Percentiles rank a stretch among this genome's conserved stretches.
phyloP scores from a whole-genome alignment of 768 basidiomycete species.

The Collybiopsis confluens region DNA sequence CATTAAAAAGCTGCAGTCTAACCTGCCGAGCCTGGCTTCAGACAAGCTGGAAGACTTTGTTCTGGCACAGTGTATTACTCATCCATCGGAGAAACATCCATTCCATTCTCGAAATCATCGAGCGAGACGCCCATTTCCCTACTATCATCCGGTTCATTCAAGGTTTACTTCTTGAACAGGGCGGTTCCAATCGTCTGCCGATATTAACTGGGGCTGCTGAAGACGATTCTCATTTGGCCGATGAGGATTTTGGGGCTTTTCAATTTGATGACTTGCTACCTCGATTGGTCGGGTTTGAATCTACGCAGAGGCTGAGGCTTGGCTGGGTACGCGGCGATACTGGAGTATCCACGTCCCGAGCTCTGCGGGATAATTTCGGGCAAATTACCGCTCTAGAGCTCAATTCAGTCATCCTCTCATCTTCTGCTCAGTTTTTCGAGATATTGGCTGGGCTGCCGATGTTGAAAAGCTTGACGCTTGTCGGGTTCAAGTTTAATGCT shows the following conservation, averaged over 20 bases:
- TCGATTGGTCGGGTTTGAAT: neutral
- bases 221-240: neutral
- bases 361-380: slow-evolving; percentile 1
- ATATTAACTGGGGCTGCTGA: too few species aligned
- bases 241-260: neutral
- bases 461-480: neutral
- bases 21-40: slow-evolving; percentile 1
- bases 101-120: neutral
- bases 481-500: neutral
- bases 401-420: neutral
- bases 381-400: neutral
- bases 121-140: neutral
- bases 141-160: slow-evolving; percentile 5
- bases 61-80: neutral
- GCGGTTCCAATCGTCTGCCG: slow-evolving; percentile 2
- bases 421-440: neutral
- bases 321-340: slow-evolving; percentile 5
- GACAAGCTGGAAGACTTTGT: slow-evolving; percentile 1
- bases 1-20: slow-evolving; percentile 1
- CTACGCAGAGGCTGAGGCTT: neutral
- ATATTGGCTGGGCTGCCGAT: neutral
- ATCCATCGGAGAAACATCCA: neutral
- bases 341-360: neutral
- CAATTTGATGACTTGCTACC: neutral
- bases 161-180: neutral